These are phyloP conservation scores for Corymbia maculata DNA, from an alignment of 345 rosid genomes.

Conservation along the genomic window DNA sequence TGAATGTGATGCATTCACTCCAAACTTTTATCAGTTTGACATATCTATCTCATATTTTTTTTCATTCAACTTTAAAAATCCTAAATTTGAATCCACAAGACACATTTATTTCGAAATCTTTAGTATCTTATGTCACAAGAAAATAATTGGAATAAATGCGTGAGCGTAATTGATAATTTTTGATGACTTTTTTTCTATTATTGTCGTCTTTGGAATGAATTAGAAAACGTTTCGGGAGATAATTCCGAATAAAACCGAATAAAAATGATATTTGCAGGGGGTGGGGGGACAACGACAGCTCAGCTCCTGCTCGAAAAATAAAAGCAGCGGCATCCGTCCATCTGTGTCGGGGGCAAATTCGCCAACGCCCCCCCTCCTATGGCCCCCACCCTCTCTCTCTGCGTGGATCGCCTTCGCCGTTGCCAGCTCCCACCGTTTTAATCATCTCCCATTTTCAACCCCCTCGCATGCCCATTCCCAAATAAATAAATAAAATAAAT, in stretches of 20 bases:
- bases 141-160: no score
- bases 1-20: no score
- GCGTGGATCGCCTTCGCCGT: not conserved
- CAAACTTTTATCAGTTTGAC: no score
- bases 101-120: no score
- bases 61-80: no score
- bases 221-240: not conserved
- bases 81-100: no score
- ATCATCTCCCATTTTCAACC: not conserved
- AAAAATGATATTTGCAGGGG: not conserved
- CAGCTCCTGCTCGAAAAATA: not conserved
- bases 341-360: not conserved
- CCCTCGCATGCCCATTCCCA: not conserved
- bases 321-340: not conserved
- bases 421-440: not conserved
- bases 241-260: not conserved
- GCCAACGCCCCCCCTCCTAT: not conserved
- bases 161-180: no score
- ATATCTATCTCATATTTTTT: no score
- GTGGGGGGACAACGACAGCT: not conserved
- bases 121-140: no score
- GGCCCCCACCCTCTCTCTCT: not conserved
- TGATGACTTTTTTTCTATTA: no score
- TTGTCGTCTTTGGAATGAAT: no score
- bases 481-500: not conserved